These are phyloP conservation scores for Tuber aestivum DNA, from an alignment of 495 filamentous ascomycete species.

Conservation along the genomic window DNA sequence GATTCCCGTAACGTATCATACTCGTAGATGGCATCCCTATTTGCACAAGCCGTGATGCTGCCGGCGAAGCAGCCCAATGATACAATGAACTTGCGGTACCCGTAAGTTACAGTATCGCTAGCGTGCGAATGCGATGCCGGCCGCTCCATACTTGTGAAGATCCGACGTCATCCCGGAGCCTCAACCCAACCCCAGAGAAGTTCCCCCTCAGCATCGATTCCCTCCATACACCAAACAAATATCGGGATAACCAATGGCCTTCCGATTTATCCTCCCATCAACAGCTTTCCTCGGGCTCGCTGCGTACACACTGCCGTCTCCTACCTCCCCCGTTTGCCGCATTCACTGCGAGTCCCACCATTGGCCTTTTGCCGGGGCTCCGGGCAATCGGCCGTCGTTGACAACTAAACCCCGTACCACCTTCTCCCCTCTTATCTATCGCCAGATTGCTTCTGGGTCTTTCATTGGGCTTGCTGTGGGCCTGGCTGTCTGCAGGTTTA, in stretches of 20 bases:
- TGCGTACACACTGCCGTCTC: slow-evolving; percentile 17
- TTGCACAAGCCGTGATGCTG: neutral
- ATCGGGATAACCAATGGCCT: slow-evolving; percentile 14
- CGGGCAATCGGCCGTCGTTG: neutral
- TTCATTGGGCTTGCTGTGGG: slow-evolving; percentile 36
- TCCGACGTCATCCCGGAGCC: slow-evolving; percentile 22
- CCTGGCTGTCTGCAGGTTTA: slow-evolving; percentile 35
- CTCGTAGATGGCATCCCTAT: neutral
- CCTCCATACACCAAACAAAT: slow-evolving; percentile 7
- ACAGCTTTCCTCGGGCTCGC: slow-evolving; percentile 26
- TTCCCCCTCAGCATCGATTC: slow-evolving; percentile 16
- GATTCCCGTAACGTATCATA: neutral
- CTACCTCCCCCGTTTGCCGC: neutral
- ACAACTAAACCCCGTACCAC: slow-evolving; percentile 16
- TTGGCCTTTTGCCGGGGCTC: neutral
- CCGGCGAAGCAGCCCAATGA: neutral
- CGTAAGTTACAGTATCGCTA: neutral
- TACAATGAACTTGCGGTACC: neutral
- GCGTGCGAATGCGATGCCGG: neutral
- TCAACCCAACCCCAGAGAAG: slow-evolving; percentile 3
- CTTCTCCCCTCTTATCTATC: slow-evolving; percentile 34
- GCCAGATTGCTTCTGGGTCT: slow-evolving; percentile 38
- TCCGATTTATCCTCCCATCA: slow-evolving; percentile 30
- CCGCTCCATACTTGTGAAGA: slow-evolving; percentile 12
- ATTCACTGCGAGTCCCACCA: neutral